phyloP scores from a whole-genome alignment of 2,329 filamentous ascomycete genomes.

The Cercospora beticola region DNA sequence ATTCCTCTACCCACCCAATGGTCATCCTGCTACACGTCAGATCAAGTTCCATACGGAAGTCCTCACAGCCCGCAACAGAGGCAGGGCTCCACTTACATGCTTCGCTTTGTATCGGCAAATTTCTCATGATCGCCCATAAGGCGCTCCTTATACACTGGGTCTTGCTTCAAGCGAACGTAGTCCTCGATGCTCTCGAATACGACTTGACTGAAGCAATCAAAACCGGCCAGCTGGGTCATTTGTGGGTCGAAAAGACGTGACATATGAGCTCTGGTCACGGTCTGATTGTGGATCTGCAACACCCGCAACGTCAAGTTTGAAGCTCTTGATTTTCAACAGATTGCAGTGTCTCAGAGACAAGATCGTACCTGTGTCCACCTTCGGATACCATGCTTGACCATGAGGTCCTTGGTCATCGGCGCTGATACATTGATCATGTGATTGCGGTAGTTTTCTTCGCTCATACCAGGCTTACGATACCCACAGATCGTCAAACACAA shows the following conservation, averaged over 20 bases:
- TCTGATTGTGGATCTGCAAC: not conserved
- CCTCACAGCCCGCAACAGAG: not conserved
- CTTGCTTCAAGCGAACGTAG: not conserved
- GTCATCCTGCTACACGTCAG: not conserved
- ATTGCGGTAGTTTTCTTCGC: conserved; percentile 49
- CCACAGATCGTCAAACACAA: conserved; percentile 41
- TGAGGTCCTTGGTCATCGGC: conserved; percentile 49
- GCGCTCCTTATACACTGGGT: not conserved
- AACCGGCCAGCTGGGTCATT: not conserved
- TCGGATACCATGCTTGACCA: conserved; percentile 41
- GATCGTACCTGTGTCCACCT: not conserved
- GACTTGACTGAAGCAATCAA: not conserved
- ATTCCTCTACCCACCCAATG: not conserved
- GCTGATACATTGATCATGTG: conserved; percentile 52
- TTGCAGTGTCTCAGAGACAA: not conserved
- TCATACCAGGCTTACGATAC: conserved; percentile 51
- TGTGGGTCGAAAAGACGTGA: not conserved
- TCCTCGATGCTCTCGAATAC: not conserved
- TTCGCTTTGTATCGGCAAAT: not conserved
- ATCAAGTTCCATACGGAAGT: not conserved
- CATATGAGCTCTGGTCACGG: not conserved
- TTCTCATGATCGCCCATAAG: not conserved
- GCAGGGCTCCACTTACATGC: not conserved
- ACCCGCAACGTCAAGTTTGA: not conserved
- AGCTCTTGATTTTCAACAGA: not conserved